These are phyloP conservation scores for Penicillium herquei DNA, from an alignment of 495 filamentous ascomycete species.

Conservation along the genomic window DNA sequence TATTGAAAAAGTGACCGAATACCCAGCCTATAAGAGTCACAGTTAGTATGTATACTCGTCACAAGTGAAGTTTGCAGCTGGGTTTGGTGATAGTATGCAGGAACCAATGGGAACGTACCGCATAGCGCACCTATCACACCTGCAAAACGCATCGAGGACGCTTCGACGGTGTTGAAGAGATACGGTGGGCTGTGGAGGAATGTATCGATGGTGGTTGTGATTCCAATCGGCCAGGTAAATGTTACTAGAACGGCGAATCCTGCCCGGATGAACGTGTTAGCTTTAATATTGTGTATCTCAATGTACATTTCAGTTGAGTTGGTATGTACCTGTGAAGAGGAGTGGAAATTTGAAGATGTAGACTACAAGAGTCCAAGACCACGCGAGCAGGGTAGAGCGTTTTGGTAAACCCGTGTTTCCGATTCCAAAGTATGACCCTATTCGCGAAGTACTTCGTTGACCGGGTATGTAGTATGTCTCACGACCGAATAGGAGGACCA, in stretches of 20 bases:
- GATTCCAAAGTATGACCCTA: slow-evolving; percentile 50
- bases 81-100: background rate
- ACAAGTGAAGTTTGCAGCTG: background rate
- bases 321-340: slow-evolving; percentile 25
- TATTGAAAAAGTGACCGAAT: slow-evolving; percentile 37
- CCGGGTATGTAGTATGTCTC: slow-evolving; percentile 46
- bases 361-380: slow-evolving; percentile 23
- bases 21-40: slow-evolving; percentile 23
- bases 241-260: slow-evolving; percentile 32
- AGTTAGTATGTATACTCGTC: background rate
- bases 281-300: background rate
- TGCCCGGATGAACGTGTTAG: background rate
- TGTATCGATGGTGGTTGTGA: slow-evolving; percentile 37
- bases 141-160: slow-evolving; percentile 40
- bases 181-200: slow-evolving; percentile 40
- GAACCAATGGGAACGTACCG: slow-evolving; percentile 17
- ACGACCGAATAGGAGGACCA: slow-evolving; percentile 45
- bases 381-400: slow-evolving; percentile 18
- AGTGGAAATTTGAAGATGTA: slow-evolving; percentile 37
- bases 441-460: slow-evolving; percentile 12
- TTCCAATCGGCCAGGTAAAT: slow-evolving; percentile 42
- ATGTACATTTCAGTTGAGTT: background rate
- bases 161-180: slow-evolving; percentile 34
- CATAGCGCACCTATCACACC: slow-evolving; percentile 34
- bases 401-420: slow-evolving; percentile 37